A percentile compares a stretch with the other conserved stretches of the same genome.
Evolutionary conservation across 1,284 basidiomycete genomes (phyloP).

Genomic region (Apiotrichum mycotoxinovorans): DNA sequence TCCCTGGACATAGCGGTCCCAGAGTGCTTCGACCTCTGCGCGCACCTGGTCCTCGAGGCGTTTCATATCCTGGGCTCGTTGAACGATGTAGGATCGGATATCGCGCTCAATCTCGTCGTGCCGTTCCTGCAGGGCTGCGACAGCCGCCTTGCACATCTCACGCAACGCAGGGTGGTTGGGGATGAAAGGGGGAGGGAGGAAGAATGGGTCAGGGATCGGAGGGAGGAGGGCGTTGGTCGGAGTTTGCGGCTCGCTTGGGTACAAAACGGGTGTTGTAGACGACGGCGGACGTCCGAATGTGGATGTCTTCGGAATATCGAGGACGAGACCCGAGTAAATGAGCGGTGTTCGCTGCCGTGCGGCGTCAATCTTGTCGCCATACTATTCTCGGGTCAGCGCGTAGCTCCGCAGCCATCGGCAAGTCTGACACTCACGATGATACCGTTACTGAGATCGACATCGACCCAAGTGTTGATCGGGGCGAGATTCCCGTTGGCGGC

Average conservation of each 20-base stretch:
- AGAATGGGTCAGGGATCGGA: constrained; percentile 47
- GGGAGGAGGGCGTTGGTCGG: constrained; percentile 22
- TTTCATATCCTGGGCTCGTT: constrained; percentile 35
- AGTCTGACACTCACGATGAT: constrained; percentile 30
- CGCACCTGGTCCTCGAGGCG: constrained; percentile 40
- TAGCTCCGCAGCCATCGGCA: neutral
- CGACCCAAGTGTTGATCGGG: constrained; percentile 29
- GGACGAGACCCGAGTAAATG: constrained; percentile 27
- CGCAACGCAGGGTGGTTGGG: constrained; percentile 48
- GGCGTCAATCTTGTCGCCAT: constrained; percentile 24
- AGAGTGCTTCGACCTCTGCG: constrained; percentile 44
- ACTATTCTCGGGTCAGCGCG: constrained; percentile 17
- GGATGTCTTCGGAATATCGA: constrained; percentile 16
- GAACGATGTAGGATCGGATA: constrained; percentile 34
- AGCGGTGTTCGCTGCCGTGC: constrained; percentile 9
- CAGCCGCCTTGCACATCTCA: constrained; percentile 38
- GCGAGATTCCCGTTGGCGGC: constrained; percentile 13
- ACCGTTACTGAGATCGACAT: constrained; percentile 27
- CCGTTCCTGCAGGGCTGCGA: constrained; percentile 26
- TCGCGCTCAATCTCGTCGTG: constrained; percentile 38
- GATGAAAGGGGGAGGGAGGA: constrained; percentile 52
- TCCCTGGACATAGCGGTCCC: constrained; percentile 37
- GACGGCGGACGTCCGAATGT: constrained; percentile 19
- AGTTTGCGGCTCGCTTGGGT: constrained; percentile 1
- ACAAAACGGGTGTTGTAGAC: constrained; percentile 22